Evolutionary conservation across 2,329 filamentous ascomycete genomes (phyloP), one percentile per base, ranked within the genome.

Genomic region (Colletotrichum cereale): DNA sequence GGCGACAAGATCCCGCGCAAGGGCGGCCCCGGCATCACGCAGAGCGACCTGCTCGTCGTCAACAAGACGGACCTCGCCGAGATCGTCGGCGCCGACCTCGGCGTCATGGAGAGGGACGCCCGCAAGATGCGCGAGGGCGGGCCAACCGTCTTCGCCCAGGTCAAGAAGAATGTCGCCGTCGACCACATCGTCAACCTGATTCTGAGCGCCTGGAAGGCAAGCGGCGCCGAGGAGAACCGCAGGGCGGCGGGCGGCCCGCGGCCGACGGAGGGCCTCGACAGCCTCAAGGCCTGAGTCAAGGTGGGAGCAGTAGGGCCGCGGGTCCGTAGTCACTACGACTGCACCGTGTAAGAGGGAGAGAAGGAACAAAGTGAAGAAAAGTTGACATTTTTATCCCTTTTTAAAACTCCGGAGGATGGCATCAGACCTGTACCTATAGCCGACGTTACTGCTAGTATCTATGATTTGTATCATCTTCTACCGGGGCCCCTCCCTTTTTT

Each of bases 1-100:
- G 96, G 96, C 16, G 96, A 99, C 82, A 99, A 99, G 88, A 92
- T 99, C 62, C 96, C 96, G 0, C 85, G 96, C 36, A 99, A 99
- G 85, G 96, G 96, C 36, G 96, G 96, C 0, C 96, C 96, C 0
- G 96, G 96, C 1, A 99, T 99, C 80, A 99, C 96, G 6, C 96
- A 98, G 84, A 96, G 93, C 77, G 96, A 99, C 79, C 81, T 99
- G 81, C 83, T 99, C 74, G 89, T 99, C 26, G 94, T 99, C 62
- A 99, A 99, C 83, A 99, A 99, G 90, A 97, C 95, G 55, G 96
- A 99, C 83, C 82, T 99, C 75, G 95, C 96, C 0, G 92, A 95
- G 83, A 90, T 93, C 7, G 91, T 99, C 31, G 96, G 96, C 18
- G 96, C 96, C 0, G 96, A 98, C 81, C 80, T 99, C 75, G 88